Base-by-base conservation (phyloP, 768 basidiomycete species). In the Sutorius australiensis region DNA sequence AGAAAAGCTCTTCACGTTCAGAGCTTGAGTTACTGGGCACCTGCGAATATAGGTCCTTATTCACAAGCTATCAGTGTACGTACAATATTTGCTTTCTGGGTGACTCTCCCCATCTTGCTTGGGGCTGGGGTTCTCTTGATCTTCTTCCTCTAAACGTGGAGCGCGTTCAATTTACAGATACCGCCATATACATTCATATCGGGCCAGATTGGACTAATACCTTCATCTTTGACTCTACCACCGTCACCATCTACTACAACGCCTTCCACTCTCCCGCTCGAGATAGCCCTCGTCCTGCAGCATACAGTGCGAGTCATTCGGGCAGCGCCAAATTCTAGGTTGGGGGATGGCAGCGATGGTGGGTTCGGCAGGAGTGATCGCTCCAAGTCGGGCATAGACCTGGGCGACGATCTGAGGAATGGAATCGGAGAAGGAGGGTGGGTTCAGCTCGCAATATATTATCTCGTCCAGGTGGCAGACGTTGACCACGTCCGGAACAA, bases 41-140 rank as follows among this genome's bases (percentile, higher is more conserved):
- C 97, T 12, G 97, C 97, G 10, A 99, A 98, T 67, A 98, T 99
- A 50, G 97, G 97, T 0, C 97, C 97, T 5, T 99, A 99, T 69
- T 97, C 93, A 5, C 97, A 99, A 71, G 89, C 92, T 2, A 81
- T 98, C 58, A 75, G 78, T 47, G 95, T 95, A 48, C 61, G 83
- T 72, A 48, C 24, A 39, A 46, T 57, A 39, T 21, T 41, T 27
- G 1, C 39, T 19, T 34, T 49, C 17, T 12, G 6, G 7, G 24
- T 31, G 39, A 31, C 41, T 30, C 16, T 31, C 38, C 24, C 6
- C 47, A 14, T 24, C 24, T 31, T 52, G 41, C 32, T n/a, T 38
- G 10, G 13, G n/a, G 31, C n/a, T 16, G 16, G 40, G 6, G 33
- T 6, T 5, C 24, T 21, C n/a, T 43, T 11, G 24, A 16, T 3